Base-by-base conservation (phyloP, 2,329 filamentous ascomycete species). In the Xylogone sp. region DNA sequence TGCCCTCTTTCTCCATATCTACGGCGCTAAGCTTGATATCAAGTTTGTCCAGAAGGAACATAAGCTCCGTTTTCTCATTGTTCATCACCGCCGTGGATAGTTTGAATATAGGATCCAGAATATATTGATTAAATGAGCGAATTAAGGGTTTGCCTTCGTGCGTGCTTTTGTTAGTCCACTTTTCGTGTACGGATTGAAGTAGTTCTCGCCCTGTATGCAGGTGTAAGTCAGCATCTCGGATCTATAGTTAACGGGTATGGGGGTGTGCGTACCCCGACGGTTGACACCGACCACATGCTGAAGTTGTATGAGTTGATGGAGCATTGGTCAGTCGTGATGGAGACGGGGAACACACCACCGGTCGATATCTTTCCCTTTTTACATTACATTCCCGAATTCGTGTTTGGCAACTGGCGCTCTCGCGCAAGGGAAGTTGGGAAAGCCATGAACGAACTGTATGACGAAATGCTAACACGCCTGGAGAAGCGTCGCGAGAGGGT, bases 41-140 rank as follows among this genome's bases (percentile, higher is more conserved):
- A 57, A 99, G 90, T 86, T 99, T 99, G 69, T 89, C 82, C 54
- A 27, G 10, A 27, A 10, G 6, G 10, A 6, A 27, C 6, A n/a
- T 10, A 4, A 9, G n/a, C 34, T 16, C 97, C 91, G 1, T 97
- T 75, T 88, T 94, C 84, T 96, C 96, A 86, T 92, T 93, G 86
- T 97, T 96, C 88, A 94, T 97, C 78, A 99, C 87, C 55, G 88
- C 83, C 62, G 82, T 69, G 83, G 99, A 99, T 79, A 99, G 95
- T 81, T 92, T 92, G 90, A 97, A 99, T 78, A 99, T 99, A 70
- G 94, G 94, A 79, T 99, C 94, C 70, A 99, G 77, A 74, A 97
- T 96, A 82, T 99, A 99, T 84, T 94, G 88, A 83, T 94, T 96
- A 88, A 99, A 99, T 65, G 93, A 90, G 88, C 94, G 94, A 86